Evolutionary conservation across 768 basidiomycete species (phyloP), one percentile per base, ranked within the genome.

Genomic region (Mycena alexandri): DNA sequence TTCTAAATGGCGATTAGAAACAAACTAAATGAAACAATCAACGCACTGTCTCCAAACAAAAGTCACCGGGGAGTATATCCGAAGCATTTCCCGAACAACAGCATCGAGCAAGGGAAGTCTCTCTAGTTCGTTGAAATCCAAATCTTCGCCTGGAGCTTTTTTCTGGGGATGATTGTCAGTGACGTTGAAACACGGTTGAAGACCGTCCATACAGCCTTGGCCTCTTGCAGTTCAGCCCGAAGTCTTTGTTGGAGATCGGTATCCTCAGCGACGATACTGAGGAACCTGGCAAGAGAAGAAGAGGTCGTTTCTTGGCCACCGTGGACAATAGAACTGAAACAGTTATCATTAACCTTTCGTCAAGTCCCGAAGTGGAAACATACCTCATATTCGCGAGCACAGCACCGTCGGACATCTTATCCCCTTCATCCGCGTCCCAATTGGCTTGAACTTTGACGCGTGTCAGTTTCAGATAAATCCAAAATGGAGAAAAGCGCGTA

Each of bases 71-170:
- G 70, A 64, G 48, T 72, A 77, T 33, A 77, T 38, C 36, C 81
- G 76, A 1, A 80, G 70, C 10, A 80, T 81, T 69, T 84, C 81
- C 14, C 78, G 71, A 62, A 79, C 79, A 5, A 83, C 74, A 0
- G 79, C 79, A 63, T 85, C 82, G 16, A 83, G 72, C 43, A 77
- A 75, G 1, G 79, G 80, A 3, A 83, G 75, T 38, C 47, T 73
- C 25, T 79, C 75, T 10, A 86, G 74, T 9, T 78, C 76, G 53
- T 83, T 80, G 67, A 79, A 84, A 22, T 74, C 69, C 17, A 84
- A 63, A 55, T 79, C 75, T 3, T 75, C 75, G 22, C 71, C 66
- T 7, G 48, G 48, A 11, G 42, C 29, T 61, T 67, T n/a, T 73
- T 74, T 51, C 74, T 76, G 34, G 3, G 36, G 1, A 5, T 11